These are phyloP conservation scores for Gloeopeniophorella convolvens DNA, from an alignment of 768 basidiomycete genomes.

Conservation along the genomic window DNA sequence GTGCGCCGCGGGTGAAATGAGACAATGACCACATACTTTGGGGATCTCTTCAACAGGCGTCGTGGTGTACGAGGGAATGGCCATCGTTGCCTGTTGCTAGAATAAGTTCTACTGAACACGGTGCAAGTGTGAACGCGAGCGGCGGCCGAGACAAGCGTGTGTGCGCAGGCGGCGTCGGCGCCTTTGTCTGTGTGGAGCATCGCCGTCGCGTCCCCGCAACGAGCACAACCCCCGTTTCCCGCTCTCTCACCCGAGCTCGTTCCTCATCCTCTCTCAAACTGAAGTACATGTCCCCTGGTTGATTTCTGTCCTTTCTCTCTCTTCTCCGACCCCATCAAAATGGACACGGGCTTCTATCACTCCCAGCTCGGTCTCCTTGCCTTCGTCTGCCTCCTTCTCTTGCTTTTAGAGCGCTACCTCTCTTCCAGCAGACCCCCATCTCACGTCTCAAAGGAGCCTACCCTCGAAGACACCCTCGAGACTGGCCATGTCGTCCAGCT, in stretches of 20 bases:
- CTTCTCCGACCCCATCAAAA: not conserved
- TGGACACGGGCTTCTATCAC: slow-evolving; percentile 25
- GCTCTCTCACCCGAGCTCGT: too few relatives aligned
- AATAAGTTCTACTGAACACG: too few relatives aligned
- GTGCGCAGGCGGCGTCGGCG: too few relatives aligned
- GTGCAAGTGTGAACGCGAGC: too few relatives aligned
- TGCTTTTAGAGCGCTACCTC: slow-evolving; percentile 23
- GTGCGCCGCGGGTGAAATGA: not conserved
- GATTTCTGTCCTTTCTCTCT: not conserved
- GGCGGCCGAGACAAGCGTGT: too few relatives aligned
- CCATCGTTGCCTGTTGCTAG: not conserved
- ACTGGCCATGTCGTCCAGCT: slow-evolving; percentile 3
- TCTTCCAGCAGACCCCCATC: slow-evolving; percentile 11
- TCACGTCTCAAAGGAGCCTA: not conserved
- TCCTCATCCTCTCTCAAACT: too few relatives aligned
- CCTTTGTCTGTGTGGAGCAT: too few relatives aligned
- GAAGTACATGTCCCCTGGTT: too few relatives aligned
- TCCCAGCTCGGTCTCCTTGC: slow-evolving; percentile 25
- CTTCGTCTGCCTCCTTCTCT: slow-evolving; percentile 16
- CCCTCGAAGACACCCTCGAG: slow-evolving; percentile 10
- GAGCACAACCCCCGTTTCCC: too few relatives aligned
- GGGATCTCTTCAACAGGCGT: slow-evolving; percentile 26
- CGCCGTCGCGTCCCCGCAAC: too few relatives aligned
- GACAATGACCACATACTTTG: slow-evolving; percentile 9
- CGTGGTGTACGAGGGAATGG: slow-evolving; percentile 3